These are phyloP conservation scores for Camelina hispida DNA, from an alignment of 345 rosid species.

Conservation along the genomic window DNA sequence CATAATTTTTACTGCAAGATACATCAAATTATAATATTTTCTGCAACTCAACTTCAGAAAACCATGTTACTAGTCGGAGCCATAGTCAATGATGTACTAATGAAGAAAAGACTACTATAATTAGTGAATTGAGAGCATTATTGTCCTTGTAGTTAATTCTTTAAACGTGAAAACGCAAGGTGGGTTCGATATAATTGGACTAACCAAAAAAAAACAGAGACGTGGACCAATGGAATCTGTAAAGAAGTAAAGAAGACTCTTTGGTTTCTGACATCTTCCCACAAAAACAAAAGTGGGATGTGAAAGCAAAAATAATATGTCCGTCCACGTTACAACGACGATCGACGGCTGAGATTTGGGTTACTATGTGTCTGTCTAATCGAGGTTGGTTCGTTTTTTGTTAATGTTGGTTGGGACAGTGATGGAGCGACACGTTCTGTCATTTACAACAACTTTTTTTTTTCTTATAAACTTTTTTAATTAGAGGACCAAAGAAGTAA, in stretches of 20 bases:
- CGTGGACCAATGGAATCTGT: constrained; percentile 29
- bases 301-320: constrained; percentile 10
- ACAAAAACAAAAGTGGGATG: constrained; percentile 32
- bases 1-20: no score
- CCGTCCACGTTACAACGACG: constrained; percentile 40
- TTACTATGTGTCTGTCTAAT: constrained; percentile 22
- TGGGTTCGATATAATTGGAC: constrained; percentile 30
- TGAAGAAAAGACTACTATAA: background rate
- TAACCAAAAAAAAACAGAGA: background rate
- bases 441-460: constrained; percentile 13
- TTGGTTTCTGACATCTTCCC: constrained; percentile 43
- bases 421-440: constrained; percentile 25
- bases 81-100: background rate
- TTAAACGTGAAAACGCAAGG: constrained; percentile 1
- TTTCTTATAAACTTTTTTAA: background rate
- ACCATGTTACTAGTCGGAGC: no score
- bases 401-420: constrained; percentile 18
- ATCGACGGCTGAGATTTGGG: constrained; percentile 33
- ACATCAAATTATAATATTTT: no score
- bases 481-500: constrained; percentile 27
- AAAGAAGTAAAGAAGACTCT: constrained; percentile 16
- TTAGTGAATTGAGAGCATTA: constrained; percentile 33
- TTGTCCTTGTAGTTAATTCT: constrained; percentile 30
- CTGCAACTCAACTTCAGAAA: no score
- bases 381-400: constrained; percentile 27